Evolutionary conservation across 2,329 filamentous ascomycete genomes (phyloP).

Genomic region (Colletotrichum euphorbiae): DNA sequence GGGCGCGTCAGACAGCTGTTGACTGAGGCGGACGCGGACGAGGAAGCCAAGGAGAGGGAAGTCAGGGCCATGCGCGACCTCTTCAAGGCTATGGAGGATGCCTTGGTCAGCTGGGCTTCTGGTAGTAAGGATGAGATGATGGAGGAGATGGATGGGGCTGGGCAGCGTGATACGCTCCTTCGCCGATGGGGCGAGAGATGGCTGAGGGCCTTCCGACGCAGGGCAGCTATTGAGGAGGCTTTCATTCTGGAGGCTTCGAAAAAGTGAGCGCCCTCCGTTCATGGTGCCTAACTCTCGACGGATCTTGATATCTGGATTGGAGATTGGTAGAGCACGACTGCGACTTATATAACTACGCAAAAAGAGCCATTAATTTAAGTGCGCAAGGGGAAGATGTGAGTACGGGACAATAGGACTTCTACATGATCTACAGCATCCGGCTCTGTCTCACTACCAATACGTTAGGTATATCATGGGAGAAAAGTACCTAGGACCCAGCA

Average conservation of each 20-base stretch:
- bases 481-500: background rate
- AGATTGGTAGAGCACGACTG: background rate
- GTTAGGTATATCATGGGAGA: background rate
- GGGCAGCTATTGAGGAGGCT: constrained; percentile 87
- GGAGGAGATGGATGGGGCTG: constrained; percentile 72
- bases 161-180: constrained; percentile 72
- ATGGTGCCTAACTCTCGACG: background rate
- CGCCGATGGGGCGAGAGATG: constrained; percentile 86
- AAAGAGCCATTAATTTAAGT: constrained; percentile 5
- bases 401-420: background rate
- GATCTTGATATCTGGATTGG: constrained; percentile 1
- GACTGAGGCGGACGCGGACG: constrained; percentile 59
- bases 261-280: background rate
- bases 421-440: background rate
- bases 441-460: background rate
- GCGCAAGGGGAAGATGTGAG: constrained; percentile 6
- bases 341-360: constrained; percentile 25
- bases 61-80: constrained; percentile 80
- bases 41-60: constrained; percentile 77
- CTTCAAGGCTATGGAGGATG: constrained; percentile 84
- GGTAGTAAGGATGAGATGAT: constrained; percentile 81
- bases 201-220: constrained; percentile 85
- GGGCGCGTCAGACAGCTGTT: constrained; percentile 86
- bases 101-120: constrained; percentile 76
- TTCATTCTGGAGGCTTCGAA: constrained; percentile 57